phyloP scores from a whole-genome alignment of 306 rosid genomes.

The Geum urbanum region DNA sequence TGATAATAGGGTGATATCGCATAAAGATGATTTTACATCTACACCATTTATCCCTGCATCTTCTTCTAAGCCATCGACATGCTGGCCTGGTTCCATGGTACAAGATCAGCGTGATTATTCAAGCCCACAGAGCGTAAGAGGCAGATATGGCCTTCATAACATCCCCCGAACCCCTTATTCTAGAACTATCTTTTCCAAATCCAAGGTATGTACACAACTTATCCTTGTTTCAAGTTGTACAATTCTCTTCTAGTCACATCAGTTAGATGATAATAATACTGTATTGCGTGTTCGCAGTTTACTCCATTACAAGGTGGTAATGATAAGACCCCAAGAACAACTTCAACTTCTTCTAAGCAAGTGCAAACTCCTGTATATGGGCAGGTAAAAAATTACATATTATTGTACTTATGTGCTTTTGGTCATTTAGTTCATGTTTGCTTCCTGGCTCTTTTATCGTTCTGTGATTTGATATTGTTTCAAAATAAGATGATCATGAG shows the following conservation, averaged over 20 bases:
- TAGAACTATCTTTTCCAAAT: constrained; percentile 66
- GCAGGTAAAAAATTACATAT: constrained; percentile 46
- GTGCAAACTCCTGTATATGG: constrained; percentile 40
- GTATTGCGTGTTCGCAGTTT: constrained; percentile 34
- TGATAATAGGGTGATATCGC: constrained; percentile 40
- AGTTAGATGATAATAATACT: constrained; percentile 9
- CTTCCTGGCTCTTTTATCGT: background rate
- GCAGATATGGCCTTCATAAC: constrained; percentile 57
- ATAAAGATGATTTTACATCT: constrained; percentile 38
- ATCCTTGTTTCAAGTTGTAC: constrained; percentile 16
- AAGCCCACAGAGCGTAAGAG: constrained; percentile 67
- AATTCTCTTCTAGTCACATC: background rate
- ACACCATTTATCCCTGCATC: constrained; percentile 47
- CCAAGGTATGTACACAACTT: constrained; percentile 49
- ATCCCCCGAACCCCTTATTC: constrained; percentile 87
- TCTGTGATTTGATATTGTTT: background rate
- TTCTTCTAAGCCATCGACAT: constrained; percentile 46
- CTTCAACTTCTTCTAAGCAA: constrained; percentile 44
- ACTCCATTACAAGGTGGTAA: constrained; percentile 41
- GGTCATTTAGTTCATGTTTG: background rate
- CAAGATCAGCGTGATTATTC: constrained; percentile 42
- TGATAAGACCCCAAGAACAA: constrained; percentile 23
- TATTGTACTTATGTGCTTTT: background rate
- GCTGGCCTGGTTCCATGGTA: constrained; percentile 88
- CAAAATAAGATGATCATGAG: background rate